A percentile compares a stretch with the other conserved stretches of the same genome.
Conservation (phyloP, 2,329 filamentous ascomycete genomes). For the Leptographium wingfieldii region DNA sequence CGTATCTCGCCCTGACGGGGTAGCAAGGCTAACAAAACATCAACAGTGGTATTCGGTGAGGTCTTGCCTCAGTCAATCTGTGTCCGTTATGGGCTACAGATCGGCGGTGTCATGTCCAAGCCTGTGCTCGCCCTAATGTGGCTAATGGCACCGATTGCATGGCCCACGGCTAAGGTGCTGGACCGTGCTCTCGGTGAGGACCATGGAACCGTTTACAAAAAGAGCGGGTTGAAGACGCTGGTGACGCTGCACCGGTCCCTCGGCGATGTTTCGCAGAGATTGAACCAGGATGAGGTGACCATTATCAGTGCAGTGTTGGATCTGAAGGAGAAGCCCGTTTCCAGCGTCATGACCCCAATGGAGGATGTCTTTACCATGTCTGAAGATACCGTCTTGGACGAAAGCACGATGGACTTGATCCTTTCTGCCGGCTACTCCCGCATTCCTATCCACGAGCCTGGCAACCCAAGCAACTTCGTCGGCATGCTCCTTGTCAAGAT, state of each 20-base stretch:
- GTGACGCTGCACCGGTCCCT: constrained; percentile 90
- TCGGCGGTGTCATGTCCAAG: constrained; percentile 87
- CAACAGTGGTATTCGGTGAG: constrained; percentile 89
- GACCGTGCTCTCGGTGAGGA: constrained; percentile 89
- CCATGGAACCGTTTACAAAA: constrained; percentile 95
- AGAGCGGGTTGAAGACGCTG: constrained; percentile 89
- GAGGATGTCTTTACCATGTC: constrained; percentile 93
- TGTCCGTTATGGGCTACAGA: constrained; percentile 88
- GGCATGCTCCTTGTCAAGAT: constrained; percentile 99
- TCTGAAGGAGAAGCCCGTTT: constrained; percentile 89
- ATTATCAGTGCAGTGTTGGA: constrained; percentile 97
- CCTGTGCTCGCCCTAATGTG: constrained; percentile 86
- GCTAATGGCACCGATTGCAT: constrained; percentile 76
- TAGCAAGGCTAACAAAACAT: neutral
- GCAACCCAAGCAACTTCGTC: constrained; percentile 77
- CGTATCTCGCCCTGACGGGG: neutral
- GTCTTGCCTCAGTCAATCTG: constrained; percentile 92
- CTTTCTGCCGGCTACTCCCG: constrained; percentile 88
- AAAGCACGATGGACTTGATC: constrained; percentile 88
- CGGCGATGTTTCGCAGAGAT: constrained; percentile 71
- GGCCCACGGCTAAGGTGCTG: constrained; percentile 90
- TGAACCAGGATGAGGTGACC: constrained; percentile 96
- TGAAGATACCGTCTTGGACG: constrained; percentile 86
- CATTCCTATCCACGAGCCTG: constrained; percentile 84
- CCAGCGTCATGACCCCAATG: constrained; percentile 97